Conservation (phyloP, 306 rosid genomes). For the Trifolium pratense region DNA sequence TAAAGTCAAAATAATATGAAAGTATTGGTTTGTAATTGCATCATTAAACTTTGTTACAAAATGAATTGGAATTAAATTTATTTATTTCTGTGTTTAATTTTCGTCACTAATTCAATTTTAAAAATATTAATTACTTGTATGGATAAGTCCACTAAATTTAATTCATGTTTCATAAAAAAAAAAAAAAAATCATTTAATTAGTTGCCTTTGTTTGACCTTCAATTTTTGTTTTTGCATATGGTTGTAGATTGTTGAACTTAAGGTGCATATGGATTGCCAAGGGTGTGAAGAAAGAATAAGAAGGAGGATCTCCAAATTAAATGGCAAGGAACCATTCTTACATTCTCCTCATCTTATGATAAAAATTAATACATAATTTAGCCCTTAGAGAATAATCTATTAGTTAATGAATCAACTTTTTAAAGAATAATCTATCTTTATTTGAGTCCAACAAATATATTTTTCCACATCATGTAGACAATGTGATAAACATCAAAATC, state of each 20-base stretch:
- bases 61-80: neutral
- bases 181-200: no score
- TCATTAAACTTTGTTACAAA: neutral
- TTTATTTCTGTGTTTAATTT: no score
- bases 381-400: no score
- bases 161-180: no score
- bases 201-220: neutral
- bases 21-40: neutral
- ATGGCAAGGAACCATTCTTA: slow-evolving; percentile 53
- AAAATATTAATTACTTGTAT: neutral
- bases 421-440: neutral
- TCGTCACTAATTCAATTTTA: no score
- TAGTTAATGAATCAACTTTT: neutral
- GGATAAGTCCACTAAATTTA: neutral
- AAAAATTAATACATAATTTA: no score
- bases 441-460: neutral
- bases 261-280: slow-evolving; percentile 91
- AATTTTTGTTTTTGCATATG: neutral
- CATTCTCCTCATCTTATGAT: neutral
- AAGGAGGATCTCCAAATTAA: slow-evolving; percentile 68
- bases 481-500: no score
- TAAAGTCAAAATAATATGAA: neutral
- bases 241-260: slow-evolving; percentile 70
- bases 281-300: slow-evolving; percentile 76
- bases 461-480: neutral